Base-by-base conservation (phyloP, 1,284 basidiomycete species). In the Ustilago hordei region DNA sequence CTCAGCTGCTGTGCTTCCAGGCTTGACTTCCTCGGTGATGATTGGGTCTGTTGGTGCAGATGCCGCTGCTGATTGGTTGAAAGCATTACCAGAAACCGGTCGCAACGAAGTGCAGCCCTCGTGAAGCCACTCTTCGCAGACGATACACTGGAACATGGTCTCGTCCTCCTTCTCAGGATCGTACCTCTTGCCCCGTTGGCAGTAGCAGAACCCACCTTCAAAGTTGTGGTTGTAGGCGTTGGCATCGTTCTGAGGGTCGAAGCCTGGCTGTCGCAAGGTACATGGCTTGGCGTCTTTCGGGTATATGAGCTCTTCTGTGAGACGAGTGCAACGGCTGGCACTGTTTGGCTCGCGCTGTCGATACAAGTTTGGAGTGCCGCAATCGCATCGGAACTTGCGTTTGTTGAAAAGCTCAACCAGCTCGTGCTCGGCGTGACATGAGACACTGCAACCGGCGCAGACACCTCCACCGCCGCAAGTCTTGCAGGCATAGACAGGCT, bases 111-210 rank as follows among this genome's bases (percentile, higher is more conserved):
- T 85, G 54, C 84, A 87, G 43, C 78, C 80, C 64, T 86, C 83
- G 71, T 87, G 87, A 2, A 84, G 72, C 87, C 87, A 88, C 56
- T 87, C 86, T 68, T 87, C 86, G 78, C 87, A 87, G 7, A 83
- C 79, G 28, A 87, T 66, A 57, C 87, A 87, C 61, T 87, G 86
- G 62, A 83, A 85, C 86, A 87, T 87, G 56, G 81, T 83, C 73
- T 82, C 85, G 35, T 86, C 81, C 60, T 88, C 87, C 38, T 81
- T 86, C 54, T 86, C 81, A 0, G 87, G 84, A 65, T 88, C 85
- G 73, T 88, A 88, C 17, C 74, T 72, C 61, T 81, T 74, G 17
- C 86, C 84, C 8, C 79, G 62, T 28, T 79, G 80, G 61, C 87
- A 87, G 47, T 82, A 79, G 80, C 87, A 88, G 55, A 88, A 88